A percentile compares a stretch with the other conserved stretches of the same genome.
These are phyloP conservation scores for Pichia cactophila DNA, from an alignment of 1,139 yeast species.

Conservation along the genomic window DNA sequence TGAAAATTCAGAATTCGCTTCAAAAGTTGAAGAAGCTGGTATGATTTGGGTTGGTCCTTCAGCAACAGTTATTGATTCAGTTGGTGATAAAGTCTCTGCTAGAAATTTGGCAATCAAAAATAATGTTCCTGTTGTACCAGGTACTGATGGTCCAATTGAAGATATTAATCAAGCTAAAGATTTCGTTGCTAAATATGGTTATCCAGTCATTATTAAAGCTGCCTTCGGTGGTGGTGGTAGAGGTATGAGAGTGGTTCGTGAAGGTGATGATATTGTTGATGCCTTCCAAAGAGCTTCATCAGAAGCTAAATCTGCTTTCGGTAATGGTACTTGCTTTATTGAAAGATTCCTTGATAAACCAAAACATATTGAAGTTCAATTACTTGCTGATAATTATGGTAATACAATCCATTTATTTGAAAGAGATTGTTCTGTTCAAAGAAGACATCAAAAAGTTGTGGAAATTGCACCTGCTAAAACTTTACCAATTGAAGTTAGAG, in stretches of 20 bases:
- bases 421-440: constrained; percentile 98
- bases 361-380: constrained; percentile 96
- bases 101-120: constrained; percentile 76
- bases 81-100: constrained; percentile 96
- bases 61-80: constrained; percentile 82
- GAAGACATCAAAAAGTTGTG: constrained; percentile 98
- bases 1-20: constrained; percentile 91
- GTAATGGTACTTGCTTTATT: constrained; percentile 96
- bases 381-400: constrained; percentile 89
- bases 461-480: constrained; percentile 99
- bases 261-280: constrained; percentile 87
- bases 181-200: constrained; percentile 80
- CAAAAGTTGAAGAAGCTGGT: constrained; percentile 84
- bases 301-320: constrained; percentile 91
- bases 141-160: constrained; percentile 96
- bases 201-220: constrained; percentile 95
- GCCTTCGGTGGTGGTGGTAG: constrained; percentile 99
- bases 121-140: constrained; percentile 92
- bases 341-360: constrained; percentile 94
- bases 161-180: constrained; percentile 65
- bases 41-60: constrained; percentile 97
- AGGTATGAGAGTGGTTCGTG: constrained; percentile 98
- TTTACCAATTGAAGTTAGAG: constrained; percentile 72
- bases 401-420: constrained; percentile 93
- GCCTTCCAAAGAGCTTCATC: constrained; percentile 92